Evolutionary conservation across 305 asterid genomes (phyloP), one percentile per base, ranked within the genome.

Genomic region (Caryopteris hybrid): DNA sequence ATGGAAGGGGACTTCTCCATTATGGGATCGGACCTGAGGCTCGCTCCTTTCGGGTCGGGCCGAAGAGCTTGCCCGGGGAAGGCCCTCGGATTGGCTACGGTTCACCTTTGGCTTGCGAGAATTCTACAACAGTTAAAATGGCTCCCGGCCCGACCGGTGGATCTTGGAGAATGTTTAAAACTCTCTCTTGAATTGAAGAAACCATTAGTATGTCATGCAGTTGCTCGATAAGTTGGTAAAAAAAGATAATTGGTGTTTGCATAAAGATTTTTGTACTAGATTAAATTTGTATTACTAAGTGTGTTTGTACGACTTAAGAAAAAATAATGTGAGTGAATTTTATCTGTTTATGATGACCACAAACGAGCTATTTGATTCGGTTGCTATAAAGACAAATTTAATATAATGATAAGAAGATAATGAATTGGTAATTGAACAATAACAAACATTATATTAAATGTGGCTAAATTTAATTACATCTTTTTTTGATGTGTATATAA

Each of bases 21-120:
- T 11, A 73, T 79, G 85, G 92, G 92, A 2, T 86, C 89, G 2
- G 89, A 86, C 42, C 65, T 86, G 47, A 80, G 89, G 76, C 88
- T 86, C 23, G 90, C 90, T 21, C 94, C 94, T 1, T 84, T 87
- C 18, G 89, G 90, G 23, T 77, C 88, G 6, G 88, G 94, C 8
- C 83, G 86, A 0, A 65, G 87, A 42, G 82, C 76, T 0, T 87
- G 88, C 3, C 94, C 90, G 0, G 86, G 90, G 12, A 81, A 79
- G 76, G 77, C 77, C 0, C 72, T 84, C 3, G 94, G 88, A 41
- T 50, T 87, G 74, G 73, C 85, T 61, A 79, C 87, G 1, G 83
- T 84, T 23, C 83, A 84, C 21, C 36, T 83, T 0, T 84, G 90
- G 87, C 75, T 81, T 6, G 94, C 88, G 0, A 73, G 84, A 25